A percentile compares a stretch with the other conserved stretches of the same genome.
Conservation (phyloP, 495 filamentous ascomycete genomes). For the Letharia columbiana region DNA sequence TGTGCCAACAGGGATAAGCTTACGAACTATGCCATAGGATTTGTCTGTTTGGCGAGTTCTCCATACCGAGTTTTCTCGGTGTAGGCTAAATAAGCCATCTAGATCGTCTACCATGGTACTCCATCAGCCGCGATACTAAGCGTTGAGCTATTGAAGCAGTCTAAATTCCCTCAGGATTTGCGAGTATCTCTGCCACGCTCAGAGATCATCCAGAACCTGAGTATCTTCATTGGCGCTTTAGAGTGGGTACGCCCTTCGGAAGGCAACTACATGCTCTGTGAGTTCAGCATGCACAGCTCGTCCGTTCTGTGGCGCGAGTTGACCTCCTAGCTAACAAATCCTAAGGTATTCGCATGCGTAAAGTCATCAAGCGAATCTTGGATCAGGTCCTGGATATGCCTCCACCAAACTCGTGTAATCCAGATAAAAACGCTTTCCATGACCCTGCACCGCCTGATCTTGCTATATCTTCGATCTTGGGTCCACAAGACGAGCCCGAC, state of each 20-base stretch:
- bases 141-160: slow-evolving; percentile 53
- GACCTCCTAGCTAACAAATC: not conserved
- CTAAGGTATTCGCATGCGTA: slow-evolving; percentile 18
- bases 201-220: slow-evolving; percentile 55
- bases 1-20: slow-evolving; percentile 42
- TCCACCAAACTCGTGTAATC: slow-evolving; percentile 12
- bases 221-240: slow-evolving; percentile 51
- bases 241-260: slow-evolving; percentile 47
- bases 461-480: slow-evolving; percentile 9
- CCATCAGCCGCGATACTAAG: slow-evolving; percentile 52
- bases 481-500: not conserved
- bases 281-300: not conserved
- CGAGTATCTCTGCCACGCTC: slow-evolving; percentile 43
- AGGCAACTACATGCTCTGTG: slow-evolving; percentile 46
- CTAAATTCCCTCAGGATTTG: slow-evolving; percentile 35
- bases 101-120: slow-evolving; percentile 48
- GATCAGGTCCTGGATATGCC: slow-evolving; percentile 37
- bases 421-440: not conserved
- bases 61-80: not conserved
- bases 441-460: not conserved
- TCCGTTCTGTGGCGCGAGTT: too few species aligned
- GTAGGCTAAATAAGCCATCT: slow-evolving; percentile 21
- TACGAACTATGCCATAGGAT: slow-evolving; percentile 42
- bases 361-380: slow-evolving; percentile 38
- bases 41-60: slow-evolving; percentile 47